Conservation (phyloP, 257 asterid genomes). For the Nicotiana undulata region DNA sequence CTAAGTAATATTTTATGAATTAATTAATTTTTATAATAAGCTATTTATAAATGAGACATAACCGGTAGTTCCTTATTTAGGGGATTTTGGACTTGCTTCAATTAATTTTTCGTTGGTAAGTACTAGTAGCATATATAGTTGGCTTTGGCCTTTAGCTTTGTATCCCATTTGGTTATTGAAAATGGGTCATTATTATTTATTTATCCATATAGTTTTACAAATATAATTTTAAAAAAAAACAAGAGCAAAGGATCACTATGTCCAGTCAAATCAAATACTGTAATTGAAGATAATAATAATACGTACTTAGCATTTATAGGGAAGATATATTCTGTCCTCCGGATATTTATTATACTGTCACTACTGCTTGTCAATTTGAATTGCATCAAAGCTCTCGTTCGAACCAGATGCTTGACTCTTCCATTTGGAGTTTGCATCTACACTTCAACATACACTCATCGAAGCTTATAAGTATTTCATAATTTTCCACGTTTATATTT, state of each 20-base stretch:
- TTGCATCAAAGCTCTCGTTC: too few relatives aligned
- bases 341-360: too few relatives aligned
- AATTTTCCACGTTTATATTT: background rate
- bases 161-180: background rate
- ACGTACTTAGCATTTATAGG: background rate
- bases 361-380: too few relatives aligned
- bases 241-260: background rate
- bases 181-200: background rate
- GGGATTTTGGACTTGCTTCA: background rate
- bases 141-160: background rate
- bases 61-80: too few relatives aligned
- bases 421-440: background rate
- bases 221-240: too few relatives aligned
- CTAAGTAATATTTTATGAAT: too few relatives aligned
- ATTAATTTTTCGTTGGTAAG: background rate
- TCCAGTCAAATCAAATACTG: background rate
- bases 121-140: background rate
- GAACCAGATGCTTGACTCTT: conserved; percentile 7
- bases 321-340: too few relatives aligned
- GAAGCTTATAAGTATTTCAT: background rate
- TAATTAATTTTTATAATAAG: too few relatives aligned
- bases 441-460: background rate
- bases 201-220: too few relatives aligned
- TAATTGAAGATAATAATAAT: background rate
- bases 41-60: too few relatives aligned